These are phyloP conservation scores for Kazachstania sp. DNA, from an alignment of 1,139 yeast genomes.

Conservation along the genomic window DNA sequence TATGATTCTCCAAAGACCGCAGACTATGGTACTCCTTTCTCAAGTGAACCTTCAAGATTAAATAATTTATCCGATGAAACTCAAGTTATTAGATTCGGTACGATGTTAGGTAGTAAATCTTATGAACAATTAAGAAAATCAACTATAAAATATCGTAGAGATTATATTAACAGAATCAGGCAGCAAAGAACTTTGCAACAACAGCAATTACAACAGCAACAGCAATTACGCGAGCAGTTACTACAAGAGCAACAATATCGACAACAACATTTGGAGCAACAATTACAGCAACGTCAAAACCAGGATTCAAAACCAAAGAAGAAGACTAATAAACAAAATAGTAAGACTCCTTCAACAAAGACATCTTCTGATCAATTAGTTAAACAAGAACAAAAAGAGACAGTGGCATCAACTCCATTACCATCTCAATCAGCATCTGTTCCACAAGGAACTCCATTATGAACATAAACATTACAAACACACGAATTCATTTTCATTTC, in stretches of 20 bases:
- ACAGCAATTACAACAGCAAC: constrained; percentile 14
- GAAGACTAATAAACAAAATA: constrained; percentile 9
- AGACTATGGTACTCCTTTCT: constrained; percentile 47
- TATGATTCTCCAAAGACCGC: constrained; percentile 59
- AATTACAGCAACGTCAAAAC: constrained; percentile 11
- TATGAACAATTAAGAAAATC: constrained; percentile 55
- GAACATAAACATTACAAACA: background rate
- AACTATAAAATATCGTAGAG: constrained; percentile 44
- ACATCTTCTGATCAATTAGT: background rate
- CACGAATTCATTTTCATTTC: background rate
- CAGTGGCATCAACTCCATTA: constrained; percentile 4
- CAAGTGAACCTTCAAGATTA: constrained; percentile 56
- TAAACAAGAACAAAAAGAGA: constrained; percentile 3
- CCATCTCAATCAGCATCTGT: constrained; percentile 2
- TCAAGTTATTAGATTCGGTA: constrained; percentile 82
- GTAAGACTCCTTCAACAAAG: constrained; percentile 5
- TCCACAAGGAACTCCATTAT: constrained; percentile 2
- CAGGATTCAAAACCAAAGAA: constrained; percentile 3
- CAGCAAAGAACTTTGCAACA: constrained; percentile 31
- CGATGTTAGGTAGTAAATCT: constrained; percentile 81
- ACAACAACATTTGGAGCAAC: constrained; percentile 3
- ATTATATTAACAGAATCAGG: constrained; percentile 38
- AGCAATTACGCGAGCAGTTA: constrained; percentile 5
- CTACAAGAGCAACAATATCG: constrained; percentile 12
- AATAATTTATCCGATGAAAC: constrained; percentile 82